Conservation (phyloP, 805 yeast genomes). For the Lachancea meyersii region DNA sequence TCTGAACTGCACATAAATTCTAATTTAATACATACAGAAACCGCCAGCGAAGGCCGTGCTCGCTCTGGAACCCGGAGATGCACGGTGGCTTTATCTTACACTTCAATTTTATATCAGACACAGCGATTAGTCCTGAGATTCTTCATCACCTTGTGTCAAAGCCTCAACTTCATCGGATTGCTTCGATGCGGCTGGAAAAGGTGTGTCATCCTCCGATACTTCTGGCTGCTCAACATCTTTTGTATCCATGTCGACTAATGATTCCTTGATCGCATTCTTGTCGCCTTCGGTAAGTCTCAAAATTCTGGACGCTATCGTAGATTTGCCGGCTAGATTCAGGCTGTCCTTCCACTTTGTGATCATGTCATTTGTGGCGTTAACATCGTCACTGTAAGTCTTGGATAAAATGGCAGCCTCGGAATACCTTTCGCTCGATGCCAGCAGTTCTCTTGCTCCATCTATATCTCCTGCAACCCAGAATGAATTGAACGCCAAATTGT, state of each 20-base stretch:
- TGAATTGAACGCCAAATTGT: conserved; percentile 86
- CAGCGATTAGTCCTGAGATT: conserved; percentile 13
- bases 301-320: conserved; percentile 57
- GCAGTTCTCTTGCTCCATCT: conserved; percentile 53
- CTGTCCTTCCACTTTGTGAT: conserved; percentile 64
- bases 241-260: conserved; percentile 38
- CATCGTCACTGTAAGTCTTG: conserved; percentile 56
- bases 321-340: conserved; percentile 47
- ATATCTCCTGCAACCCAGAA: conserved; percentile 81
- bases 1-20: not conserved
- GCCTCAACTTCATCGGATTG: conserved; percentile 16
- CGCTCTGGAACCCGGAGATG: not conserved
- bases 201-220: conserved; percentile 11
- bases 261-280: conserved; percentile 21
- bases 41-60: not conserved
- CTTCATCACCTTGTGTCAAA: conserved; percentile 15
- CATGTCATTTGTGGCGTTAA: conserved; percentile 38
- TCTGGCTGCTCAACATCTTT: conserved; percentile 21
- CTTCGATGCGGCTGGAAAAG: conserved; percentile 12
- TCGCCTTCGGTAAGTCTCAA: conserved; percentile 36
- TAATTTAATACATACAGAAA: not conserved
- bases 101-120: not conserved
- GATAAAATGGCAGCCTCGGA: conserved; percentile 85
- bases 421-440: conserved; percentile 59
- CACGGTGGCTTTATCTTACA: not conserved